Conservation (phyloP, 306 rosid species). For the Biancaea sappan region DNA sequence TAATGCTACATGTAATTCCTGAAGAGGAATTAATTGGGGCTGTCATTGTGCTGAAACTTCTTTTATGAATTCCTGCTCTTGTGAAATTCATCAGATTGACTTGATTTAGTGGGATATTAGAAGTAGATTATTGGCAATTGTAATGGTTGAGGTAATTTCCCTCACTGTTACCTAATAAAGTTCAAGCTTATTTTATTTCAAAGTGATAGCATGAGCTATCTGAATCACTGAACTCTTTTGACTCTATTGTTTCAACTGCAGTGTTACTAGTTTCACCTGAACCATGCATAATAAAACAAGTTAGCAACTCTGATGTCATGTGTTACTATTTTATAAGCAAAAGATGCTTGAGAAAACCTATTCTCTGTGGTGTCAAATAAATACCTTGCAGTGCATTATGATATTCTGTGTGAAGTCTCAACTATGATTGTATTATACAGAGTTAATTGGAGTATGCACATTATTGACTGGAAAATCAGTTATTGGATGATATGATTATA, state of each 20-base stretch:
- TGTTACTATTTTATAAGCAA: not conserved
- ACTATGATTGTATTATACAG: conserved; percentile 17
- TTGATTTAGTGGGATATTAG: not conserved
- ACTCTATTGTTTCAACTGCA: not conserved
- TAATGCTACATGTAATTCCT: not conserved
- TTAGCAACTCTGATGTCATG: not conserved
- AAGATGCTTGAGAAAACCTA: not conserved
- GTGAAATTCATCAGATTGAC: not conserved
- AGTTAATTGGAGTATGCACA: not conserved
- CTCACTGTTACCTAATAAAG: not conserved
- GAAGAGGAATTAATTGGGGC: not conserved
- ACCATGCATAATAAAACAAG: not conserved
- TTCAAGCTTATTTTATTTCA: not conserved
- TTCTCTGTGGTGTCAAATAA: not conserved
- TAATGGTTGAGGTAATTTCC: not conserved
- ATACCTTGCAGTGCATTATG: not conserved
- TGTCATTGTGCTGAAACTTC: not conserved
- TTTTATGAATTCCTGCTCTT: not conserved
- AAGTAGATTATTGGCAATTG: no score
- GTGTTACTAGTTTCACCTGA: no score
- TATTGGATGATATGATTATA: not conserved
- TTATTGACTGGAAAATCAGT: not conserved
- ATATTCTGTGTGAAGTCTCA: not conserved
- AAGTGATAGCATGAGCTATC: not conserved
- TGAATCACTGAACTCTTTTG: not conserved